Base-by-base conservation (phyloP, 192 early-diverging fungal species). In the Linnemannia exigua region DNA sequence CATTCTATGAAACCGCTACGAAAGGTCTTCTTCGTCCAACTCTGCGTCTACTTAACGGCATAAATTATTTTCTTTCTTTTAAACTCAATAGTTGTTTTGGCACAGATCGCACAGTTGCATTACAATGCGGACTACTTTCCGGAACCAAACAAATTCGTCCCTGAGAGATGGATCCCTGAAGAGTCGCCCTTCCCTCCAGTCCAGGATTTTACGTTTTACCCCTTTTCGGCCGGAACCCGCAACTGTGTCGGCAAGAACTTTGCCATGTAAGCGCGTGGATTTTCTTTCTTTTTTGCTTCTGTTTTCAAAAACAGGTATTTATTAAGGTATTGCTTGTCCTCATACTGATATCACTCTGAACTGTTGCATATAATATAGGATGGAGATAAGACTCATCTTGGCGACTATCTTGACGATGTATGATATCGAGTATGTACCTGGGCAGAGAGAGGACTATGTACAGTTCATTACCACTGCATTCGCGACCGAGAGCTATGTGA, bases 201-300 rank as follows among this genome's bases (percentile, higher is more conserved):
- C 50, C 80, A 89, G 37, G 76, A 85, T 46, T 84, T 81, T 46
- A 87, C 87, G 12, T 90, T 89, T 28, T 87, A 82, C n/a, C 89
- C 89, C 11, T 91, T 91, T 71, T 90, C 89, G 41, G 76, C 79
- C 9, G 90, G 90, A 51, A 78, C 87, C n/a, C 72, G 88, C 28
- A 88, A 89, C 67, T 91, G 91, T 69, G 84, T 91, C 12, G 91
- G 91, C 74, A 91, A 88, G 79, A 87, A 86, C 48, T 91, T 91
- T 82, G 88, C 87, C 12, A 73, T 79, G 70, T 63, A 63, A 63
- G 58, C 31, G 0, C 11, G n/a, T n/a, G n/a, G n/a, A n/a, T n/a
- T n/a, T n/a, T n/a, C n/a, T n/a, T n/a, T n/a, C n/a, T n/a, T n/a
- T n/a, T n/a, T n/a, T n/a, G n/a, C n/a, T n/a, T n/a, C n/a, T n/a